Percentiles rank a stretch among this genome's conserved stretches.
Conservation (phyloP, 108 stramenopile species). For the Bacterosira constricta region DNA sequence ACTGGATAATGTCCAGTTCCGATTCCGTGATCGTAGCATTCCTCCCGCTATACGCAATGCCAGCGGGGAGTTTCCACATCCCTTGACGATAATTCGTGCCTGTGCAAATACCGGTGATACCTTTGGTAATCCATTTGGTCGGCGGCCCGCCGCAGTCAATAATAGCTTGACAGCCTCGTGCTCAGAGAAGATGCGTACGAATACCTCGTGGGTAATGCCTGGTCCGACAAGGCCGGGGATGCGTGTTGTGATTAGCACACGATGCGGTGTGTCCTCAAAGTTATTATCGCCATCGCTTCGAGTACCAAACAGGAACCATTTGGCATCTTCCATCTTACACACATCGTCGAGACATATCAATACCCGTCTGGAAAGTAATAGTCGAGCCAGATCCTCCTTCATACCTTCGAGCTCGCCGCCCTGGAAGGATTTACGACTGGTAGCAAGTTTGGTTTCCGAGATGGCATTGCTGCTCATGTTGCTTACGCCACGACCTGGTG, state of each 20-base stretch:
- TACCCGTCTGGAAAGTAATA: slow-evolving; percentile 63
- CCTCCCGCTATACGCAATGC: slow-evolving; percentile 82
- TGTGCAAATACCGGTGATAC: slow-evolving; percentile 83
- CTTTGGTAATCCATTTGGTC: slow-evolving; percentile 79
- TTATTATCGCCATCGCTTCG: slow-evolving; percentile 38
- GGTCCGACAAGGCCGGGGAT: slow-evolving; percentile 76
- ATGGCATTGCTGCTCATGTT: slow-evolving; percentile 4
- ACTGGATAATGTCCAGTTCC: slow-evolving; percentile 85
- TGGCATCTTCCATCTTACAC: slow-evolving; percentile 87
- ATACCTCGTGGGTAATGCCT: slow-evolving; percentile 81
- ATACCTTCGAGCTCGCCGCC: slow-evolving; percentile 86
- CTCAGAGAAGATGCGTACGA: slow-evolving; percentile 87
- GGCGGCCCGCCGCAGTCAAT: slow-evolving; percentile 79
- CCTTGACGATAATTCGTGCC: slow-evolving; percentile 84
- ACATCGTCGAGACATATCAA: slow-evolving; percentile 88
- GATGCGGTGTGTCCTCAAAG: slow-evolving; percentile 60
- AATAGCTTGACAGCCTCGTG: slow-evolving; percentile 89
- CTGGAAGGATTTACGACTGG: slow-evolving; percentile 72
- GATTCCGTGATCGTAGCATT: slow-evolving; percentile 80
- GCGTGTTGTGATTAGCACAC: slow-evolving; percentile 78
- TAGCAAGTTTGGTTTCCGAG: slow-evolving; percentile 52
- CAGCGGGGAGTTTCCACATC: slow-evolving; percentile 88
- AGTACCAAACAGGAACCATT: slow-evolving; percentile 85
- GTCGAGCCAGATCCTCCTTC: slow-evolving; percentile 75
- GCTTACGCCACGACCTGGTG: slow-evolving; percentile 5